A percentile compares a stretch with the other conserved stretches of the same genome.
Conservation (phyloP, 2,329 filamentous ascomycete species). For the Thelonectria blattea region DNA sequence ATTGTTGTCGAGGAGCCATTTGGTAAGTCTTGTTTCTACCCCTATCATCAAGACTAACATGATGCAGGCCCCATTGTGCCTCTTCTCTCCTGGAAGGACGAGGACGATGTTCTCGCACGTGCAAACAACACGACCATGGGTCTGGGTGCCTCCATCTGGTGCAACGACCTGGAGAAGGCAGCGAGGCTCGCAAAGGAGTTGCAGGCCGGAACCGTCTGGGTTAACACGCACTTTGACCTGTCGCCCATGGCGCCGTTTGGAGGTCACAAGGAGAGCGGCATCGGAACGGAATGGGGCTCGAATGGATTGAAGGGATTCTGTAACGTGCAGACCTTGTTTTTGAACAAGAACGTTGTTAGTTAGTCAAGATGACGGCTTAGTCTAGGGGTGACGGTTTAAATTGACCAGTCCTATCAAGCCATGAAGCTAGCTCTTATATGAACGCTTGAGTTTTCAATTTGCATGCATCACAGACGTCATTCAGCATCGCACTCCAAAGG, state of each 20-base stretch:
- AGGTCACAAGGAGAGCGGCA: slow-evolving; percentile 52
- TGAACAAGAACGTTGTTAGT: slow-evolving; percentile 5
- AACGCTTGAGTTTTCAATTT: too few relatives aligned
- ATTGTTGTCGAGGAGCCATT: slow-evolving; percentile 62
- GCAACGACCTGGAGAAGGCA: slow-evolving; percentile 56
- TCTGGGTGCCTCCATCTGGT: slow-evolving; percentile 64
- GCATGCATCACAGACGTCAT: too few relatives aligned
- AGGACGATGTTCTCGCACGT: slow-evolving; percentile 64
- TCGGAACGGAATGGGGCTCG: slow-evolving; percentile 50
- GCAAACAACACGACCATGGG: slow-evolving; percentile 62
- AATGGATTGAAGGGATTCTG: slow-evolving; percentile 39
- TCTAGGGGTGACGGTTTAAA: too few relatives aligned
- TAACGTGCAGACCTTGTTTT: slow-evolving; percentile 11
- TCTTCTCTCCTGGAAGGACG: slow-evolving; percentile 64
- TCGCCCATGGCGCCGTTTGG: slow-evolving; percentile 46
- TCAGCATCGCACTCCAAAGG: too few relatives aligned
- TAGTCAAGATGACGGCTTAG: background rate
- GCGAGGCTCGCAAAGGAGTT: slow-evolving; percentile 58
- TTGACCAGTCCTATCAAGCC: too few relatives aligned
- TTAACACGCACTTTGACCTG: slow-evolving; percentile 62
- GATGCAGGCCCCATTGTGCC: slow-evolving; percentile 61
- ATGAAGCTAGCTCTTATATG: too few relatives aligned
- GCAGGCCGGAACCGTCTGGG: slow-evolving; percentile 64
- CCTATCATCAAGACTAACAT: background rate
- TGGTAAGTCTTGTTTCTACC: slow-evolving; percentile 36